Evolutionary conservation across 768 basidiomycete genomes (phyloP), one percentile per base, ranked within the genome.

Genomic region (Tricholoma sp.): DNA sequence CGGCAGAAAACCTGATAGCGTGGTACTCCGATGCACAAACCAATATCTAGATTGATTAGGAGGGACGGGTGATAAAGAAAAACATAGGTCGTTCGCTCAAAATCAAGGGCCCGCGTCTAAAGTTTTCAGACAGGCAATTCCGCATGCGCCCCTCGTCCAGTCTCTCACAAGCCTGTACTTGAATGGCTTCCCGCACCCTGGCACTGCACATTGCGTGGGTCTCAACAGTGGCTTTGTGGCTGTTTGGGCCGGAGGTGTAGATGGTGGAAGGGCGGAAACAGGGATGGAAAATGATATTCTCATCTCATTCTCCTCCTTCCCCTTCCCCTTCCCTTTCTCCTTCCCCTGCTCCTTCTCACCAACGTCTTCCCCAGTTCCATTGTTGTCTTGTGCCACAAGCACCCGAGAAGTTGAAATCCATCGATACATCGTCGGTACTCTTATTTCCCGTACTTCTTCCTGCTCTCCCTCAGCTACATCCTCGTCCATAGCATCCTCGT

Each of bases 111-210:
- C 18, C 13, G 57, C 68, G 58, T 86, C 82, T 42, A 89, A 65
- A 10, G 76, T 52, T 59, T 82, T 84, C 62, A 90, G 71, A 70
- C 89, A 88, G 1, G 64, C 68, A 66, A 89, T 81, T 13, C 85
- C 87, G 65, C 88, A 91, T 2, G 84, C 85, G 2, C 85, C 87
- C 53, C 69, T 73, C 17, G 76, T 72, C 77, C 80, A 86, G 60
- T 88, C 81, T 53, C 71, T 79, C 18, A 86, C 84, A 4, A 88
- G 73, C 33, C 85, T 76, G 62, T 91, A 91, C 62, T 86, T 87
- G 59, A 86, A 72, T 15, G 63, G 66, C 33, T 70, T 72, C 3
- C 68, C 69, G 59, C 88, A 90, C 7, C 87, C 87, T 3, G 69
- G 70, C 0, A 86, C 77, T 33, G 82, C 82, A 58, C 89, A 90